Evolutionary conservation across 2,329 filamentous ascomycete genomes (phyloP), one percentile per base, ranked within the genome.

Genomic region (Neofusicoccum sp.): DNA sequence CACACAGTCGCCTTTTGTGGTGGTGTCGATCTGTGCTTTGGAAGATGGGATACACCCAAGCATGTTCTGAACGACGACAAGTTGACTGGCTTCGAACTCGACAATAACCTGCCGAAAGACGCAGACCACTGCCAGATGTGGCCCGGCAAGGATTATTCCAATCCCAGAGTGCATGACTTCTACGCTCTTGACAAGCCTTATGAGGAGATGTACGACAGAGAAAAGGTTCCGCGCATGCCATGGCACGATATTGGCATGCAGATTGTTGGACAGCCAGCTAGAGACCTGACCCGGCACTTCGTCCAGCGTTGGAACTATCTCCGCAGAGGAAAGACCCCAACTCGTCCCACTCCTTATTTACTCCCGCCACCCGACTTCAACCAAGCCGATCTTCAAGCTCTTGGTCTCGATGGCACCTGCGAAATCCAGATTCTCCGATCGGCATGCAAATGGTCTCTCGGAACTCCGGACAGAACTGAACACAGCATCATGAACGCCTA

Each of bases 181-280:
- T 97, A 91, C 79, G 86, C 88, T 61, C 84, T 99, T 28, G 89
- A 95, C 71, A 91, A 96, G 73, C 95, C 95, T 1, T 98, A 98
- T 69, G 95, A 96, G 70, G 95, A 99, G 75, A 98, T 98, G 95
- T 99, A 98, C 70, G 91, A 98, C 75, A 88, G 95, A 60, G 89
- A 86, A 63, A 89, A 89, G 71, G 85, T 93, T 16, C 92, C 95
- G 1, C 83, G 95, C 63, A 99, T 98, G 95, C 93, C 95, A 1
- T 99, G 95, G 95, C 95, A 99, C 70, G 95, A 99, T 73, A 92
- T 99, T 64, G 87, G 89, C 2, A 98, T 99, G 95, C 95, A 98
- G 75, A 88, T 99, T 43, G 92, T 98, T 44, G 95, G 95, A 3
- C 95, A 98, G 73, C 95, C 95, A 2, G 93, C 95, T 11, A 86